Conservation (phyloP, 768 basidiomycete species). For the Mycena belliarum region DNA sequence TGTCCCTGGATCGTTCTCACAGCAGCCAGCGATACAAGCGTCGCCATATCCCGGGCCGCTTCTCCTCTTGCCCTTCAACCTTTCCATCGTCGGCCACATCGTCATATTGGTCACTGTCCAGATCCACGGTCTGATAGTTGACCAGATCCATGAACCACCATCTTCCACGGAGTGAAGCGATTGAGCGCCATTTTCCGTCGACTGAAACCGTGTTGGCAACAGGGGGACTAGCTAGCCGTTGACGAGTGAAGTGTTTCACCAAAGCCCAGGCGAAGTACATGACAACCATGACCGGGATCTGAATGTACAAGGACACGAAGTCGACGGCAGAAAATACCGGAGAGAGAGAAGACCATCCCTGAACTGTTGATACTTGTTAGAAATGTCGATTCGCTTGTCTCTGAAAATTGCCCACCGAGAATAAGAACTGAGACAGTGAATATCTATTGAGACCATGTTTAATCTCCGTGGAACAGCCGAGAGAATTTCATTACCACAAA, state of each 20-base stretch:
- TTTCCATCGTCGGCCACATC: slow-evolving; percentile 44
- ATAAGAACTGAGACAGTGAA: slow-evolving; percentile 53
- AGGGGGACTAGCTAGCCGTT: slow-evolving; percentile 42
- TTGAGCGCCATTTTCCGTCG: neutral
- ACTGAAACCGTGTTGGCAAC: slow-evolving; percentile 19
- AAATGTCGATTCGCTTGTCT: neutral
- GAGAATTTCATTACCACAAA: slow-evolving; percentile 60
- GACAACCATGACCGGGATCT: slow-evolving; percentile 70
- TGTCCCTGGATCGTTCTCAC: no score
- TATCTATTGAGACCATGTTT: slow-evolving; percentile 14
- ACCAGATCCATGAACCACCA: slow-evolving; percentile 56
- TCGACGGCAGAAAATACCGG: slow-evolving; percentile 64
- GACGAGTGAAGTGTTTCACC: no score
- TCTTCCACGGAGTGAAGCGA: no score
- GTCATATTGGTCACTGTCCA: slow-evolving; percentile 57
- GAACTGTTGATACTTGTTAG: slow-evolving; percentile 48
- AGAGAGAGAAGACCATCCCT: slow-evolving; percentile 85
- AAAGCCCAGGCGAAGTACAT: slow-evolving; percentile 73
- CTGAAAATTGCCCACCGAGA: slow-evolving; percentile 44
- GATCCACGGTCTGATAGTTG: slow-evolving; percentile 59
- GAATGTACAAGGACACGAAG: slow-evolving; percentile 80
- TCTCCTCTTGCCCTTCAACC: slow-evolving; percentile 42
- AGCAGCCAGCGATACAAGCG: slow-evolving; percentile 59
- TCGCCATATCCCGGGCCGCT: slow-evolving; percentile 50
- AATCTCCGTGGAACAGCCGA: neutral